A percentile compares a stretch with the other conserved stretches of the same genome.
phyloP scores from a whole-genome alignment of 345 rosid genomes.

The Microthlaspi erraticum region DNA sequence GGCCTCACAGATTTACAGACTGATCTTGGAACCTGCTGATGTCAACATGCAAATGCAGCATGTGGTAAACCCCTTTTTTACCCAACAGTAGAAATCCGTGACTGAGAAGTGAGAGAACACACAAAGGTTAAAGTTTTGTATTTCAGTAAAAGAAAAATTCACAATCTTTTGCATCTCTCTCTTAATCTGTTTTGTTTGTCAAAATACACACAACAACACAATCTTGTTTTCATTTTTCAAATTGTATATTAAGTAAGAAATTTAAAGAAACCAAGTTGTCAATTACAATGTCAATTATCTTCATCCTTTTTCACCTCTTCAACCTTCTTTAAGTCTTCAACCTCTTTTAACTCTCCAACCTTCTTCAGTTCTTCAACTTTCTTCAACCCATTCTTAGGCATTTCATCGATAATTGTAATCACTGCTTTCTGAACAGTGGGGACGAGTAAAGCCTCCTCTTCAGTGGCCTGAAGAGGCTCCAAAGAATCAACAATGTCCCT shows the following conservation, averaged over 20 bases:
- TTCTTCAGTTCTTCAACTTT: constrained; percentile 41
- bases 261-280: constrained; percentile 23
- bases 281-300: constrained; percentile 24
- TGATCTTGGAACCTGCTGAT: not conserved
- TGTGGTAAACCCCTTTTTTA: not conserved
- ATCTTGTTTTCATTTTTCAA: constrained; percentile 33
- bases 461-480: constrained; percentile 82
- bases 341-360: constrained; percentile 9
- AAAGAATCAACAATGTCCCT: constrained; percentile 90
- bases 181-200: constrained; percentile 21
- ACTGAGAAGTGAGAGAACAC: not conserved
- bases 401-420: constrained; percentile 54
- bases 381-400: constrained; percentile 49
- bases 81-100: not conserved
- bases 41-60: not conserved
- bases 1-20: not conserved
- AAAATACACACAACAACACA: constrained; percentile 37
- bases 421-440: constrained; percentile 48
- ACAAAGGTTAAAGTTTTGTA: constrained; percentile 7
- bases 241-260: constrained; percentile 5
- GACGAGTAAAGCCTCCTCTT: constrained; percentile 43
- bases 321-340: constrained; percentile 2
- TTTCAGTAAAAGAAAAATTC: constrained; percentile 10
- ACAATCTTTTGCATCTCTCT: constrained; percentile 28
- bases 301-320: constrained; percentile 45